Base-by-base conservation (phyloP, 2,329 filamentous ascomycete genomes). In the Teratosphaeria gauchensis region DNA sequence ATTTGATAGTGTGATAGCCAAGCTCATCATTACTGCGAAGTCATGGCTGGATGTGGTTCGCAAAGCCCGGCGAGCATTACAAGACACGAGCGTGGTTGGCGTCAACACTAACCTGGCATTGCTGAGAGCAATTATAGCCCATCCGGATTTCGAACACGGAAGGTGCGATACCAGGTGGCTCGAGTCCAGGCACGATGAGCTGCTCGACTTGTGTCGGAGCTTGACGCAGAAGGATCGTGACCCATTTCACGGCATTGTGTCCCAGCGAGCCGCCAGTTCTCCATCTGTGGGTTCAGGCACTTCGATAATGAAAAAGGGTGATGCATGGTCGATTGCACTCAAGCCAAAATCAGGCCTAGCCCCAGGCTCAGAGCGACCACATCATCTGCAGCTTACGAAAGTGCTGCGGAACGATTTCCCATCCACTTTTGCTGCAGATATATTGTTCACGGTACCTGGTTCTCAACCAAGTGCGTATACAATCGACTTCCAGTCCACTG, bases 391-490 rank as follows among this genome's bases (percentile, higher is more conserved):
- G 58, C 70, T 86, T 11, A 77, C 77, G 0, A 77, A 77, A 8
- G 71, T 87, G 12, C 73, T 82, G 0, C 78, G 78, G 30, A 85
- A 86, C 66, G 82, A 85, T 57, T 86, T 86, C 61, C 84, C 84
- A 0, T 62, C 75, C 2, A 77, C 78, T 0, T 73, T 86, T 0
- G 69, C 77, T 1, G 83, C 82, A 1, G 80, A 83, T 7, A 73
- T 83, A 8, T 66, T 78, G 54, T 76, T 80, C 67, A 80, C 78
- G 3, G 67, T 75, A 0, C 70, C 76, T 1, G 67, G 68, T 5
- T 64, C 70, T 1, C 58, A 65, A 3, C 69, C 70, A 1, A 42
- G 69, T 5, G 67, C 72, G 19, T 84, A 77, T 68, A 77, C 72
- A 12, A 63, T 72, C 24, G 55, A 63, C n/a, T 68, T 80, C 46